Base-by-base conservation (phyloP, 768 basidiomycete species). In the Leccinum rimulosum region DNA sequence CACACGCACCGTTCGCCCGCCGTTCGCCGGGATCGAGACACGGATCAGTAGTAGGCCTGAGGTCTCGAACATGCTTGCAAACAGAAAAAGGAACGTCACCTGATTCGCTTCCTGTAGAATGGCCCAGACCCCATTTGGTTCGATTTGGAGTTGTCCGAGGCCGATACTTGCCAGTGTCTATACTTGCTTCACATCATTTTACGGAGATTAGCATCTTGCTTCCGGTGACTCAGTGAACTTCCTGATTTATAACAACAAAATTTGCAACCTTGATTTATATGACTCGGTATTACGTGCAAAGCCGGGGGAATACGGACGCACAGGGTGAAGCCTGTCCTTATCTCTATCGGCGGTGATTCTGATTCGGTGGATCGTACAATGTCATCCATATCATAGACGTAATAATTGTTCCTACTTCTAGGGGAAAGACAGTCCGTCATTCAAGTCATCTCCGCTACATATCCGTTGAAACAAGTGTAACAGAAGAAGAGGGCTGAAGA, bases 81-180 rank as follows among this genome's bases (percentile, higher is more conserved):
- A 40, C 38, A 40, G 17, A 17, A 55, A 55, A 59, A 59, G 58
- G 61, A 38, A 66, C 11, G 7, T n/a, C 40, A 17, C n/a, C n/a
- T n/a, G 4, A 40, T 8, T 48, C n/a, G 53, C 19, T 59, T 57
- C 64, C 57, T 33, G 64, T 55, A 22, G 50, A 55, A 25, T 50
- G 38, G 40, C 40, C 40, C 17, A 40, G 61, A 58, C n/a, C 27
- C 59, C n/a, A 5, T 5, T 19, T 25, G 6, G 30, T 60, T 14
- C 15, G 31, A 58, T 40, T 45, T 15, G 30, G 25, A 19, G 10
- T 25, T 30, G 27, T 35, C 31, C 40, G n/a, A 40, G 40, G 40
- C n/a, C 40, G 40, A 40, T 40, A 40, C 36, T 17, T 38, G 25
- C 25, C 25, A 25, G 25, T 25, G 36, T 38, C 36, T 38, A 38